phyloP scores from a whole-genome alignment of 176 grass and related monocot species.

The Metroxylon sagu region DNA sequence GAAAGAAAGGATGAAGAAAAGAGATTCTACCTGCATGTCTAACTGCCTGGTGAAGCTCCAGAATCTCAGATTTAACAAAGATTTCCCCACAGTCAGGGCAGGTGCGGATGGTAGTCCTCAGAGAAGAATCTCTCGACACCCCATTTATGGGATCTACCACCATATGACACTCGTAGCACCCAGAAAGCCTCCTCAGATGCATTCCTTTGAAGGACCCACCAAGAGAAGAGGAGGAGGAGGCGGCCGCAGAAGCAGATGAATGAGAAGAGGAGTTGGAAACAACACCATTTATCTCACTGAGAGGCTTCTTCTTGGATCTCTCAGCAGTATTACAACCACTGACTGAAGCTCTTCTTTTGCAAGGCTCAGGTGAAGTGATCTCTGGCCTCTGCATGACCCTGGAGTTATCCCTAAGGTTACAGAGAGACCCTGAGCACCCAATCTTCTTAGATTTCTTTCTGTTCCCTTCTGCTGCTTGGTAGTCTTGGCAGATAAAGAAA shows the following conservation, averaged over 20 bases:
- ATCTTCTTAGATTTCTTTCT: slow-evolving; percentile 30
- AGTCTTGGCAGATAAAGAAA: slow-evolving; percentile 63
- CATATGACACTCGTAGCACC: slow-evolving; percentile 94
- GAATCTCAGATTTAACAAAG: slow-evolving; percentile 57
- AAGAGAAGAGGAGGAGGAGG: slow-evolving; percentile 31
- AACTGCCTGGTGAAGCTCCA: slow-evolving; percentile 59
- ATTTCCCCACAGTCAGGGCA: slow-evolving; percentile 86
- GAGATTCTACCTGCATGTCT: slow-evolving; percentile 62
- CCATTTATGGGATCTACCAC: slow-evolving; percentile 66
- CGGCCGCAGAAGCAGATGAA: slow-evolving; percentile 9
- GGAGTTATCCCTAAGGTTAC: slow-evolving; percentile 30
- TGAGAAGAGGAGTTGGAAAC: slow-evolving; percentile 10
- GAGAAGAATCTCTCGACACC: slow-evolving; percentile 28
- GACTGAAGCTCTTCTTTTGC: slow-evolving; percentile 60
- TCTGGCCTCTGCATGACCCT: slow-evolving; percentile 8
- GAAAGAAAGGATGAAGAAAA: neutral
- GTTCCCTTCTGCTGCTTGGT: neutral
- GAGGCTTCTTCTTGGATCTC: slow-evolving; percentile 45
- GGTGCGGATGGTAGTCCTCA: slow-evolving; percentile 47
- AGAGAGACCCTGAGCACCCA: slow-evolving; percentile 51
- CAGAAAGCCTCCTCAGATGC: slow-evolving; percentile 61
- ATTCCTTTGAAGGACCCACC: slow-evolving; percentile 59
- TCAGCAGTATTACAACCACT: slow-evolving; percentile 31
- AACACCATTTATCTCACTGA: slow-evolving; percentile 20
- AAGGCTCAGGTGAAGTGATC: slow-evolving; percentile 15